These are phyloP conservation scores for Sambucus nigra DNA, from an alignment of 129 eudicot genomes.

Conservation along the genomic window DNA sequence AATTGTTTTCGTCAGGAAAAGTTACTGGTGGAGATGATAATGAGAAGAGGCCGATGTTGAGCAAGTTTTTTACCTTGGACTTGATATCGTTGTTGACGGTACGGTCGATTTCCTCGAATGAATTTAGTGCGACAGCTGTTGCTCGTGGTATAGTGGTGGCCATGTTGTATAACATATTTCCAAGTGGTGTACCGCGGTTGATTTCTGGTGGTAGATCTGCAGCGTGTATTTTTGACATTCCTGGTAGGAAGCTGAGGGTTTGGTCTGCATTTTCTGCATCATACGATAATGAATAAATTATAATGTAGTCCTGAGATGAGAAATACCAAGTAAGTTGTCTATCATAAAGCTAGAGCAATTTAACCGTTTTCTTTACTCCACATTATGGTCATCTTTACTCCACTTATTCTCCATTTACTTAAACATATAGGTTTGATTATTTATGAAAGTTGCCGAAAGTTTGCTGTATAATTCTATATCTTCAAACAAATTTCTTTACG, in stretches of 20 bases:
- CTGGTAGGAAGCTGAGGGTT: slow-evolving; percentile 18
- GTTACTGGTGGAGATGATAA: slow-evolving; percentile 10
- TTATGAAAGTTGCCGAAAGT: no score
- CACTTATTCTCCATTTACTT: no score
- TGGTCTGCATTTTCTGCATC: background rate
- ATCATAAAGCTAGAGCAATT: no score
- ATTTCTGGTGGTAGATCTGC: slow-evolving; percentile 19
- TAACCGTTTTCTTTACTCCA: no score
- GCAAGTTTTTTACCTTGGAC: slow-evolving; percentile 7
- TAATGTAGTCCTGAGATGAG: no score
- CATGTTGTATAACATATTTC: slow-evolving; percentile 18
- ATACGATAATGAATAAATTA: no score
- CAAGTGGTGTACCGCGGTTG: background rate
- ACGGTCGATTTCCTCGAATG: slow-evolving; percentile 27
- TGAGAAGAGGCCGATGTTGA: slow-evolving; percentile 14
- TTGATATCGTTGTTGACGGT: slow-evolving; percentile 3
- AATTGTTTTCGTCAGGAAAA: background rate
- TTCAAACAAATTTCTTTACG: no score
- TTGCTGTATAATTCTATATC: no score
- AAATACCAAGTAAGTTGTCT: no score
- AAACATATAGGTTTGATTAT: no score
- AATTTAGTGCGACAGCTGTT: slow-evolving; percentile 17
- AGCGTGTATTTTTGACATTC: slow-evolving; percentile 13
- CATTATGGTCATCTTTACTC: no score
- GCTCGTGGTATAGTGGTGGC: slow-evolving; percentile 12